phyloP scores from a whole-genome alignment of 192 early-diverging fungal genomes.

The Entomortierella parvispora region DNA sequence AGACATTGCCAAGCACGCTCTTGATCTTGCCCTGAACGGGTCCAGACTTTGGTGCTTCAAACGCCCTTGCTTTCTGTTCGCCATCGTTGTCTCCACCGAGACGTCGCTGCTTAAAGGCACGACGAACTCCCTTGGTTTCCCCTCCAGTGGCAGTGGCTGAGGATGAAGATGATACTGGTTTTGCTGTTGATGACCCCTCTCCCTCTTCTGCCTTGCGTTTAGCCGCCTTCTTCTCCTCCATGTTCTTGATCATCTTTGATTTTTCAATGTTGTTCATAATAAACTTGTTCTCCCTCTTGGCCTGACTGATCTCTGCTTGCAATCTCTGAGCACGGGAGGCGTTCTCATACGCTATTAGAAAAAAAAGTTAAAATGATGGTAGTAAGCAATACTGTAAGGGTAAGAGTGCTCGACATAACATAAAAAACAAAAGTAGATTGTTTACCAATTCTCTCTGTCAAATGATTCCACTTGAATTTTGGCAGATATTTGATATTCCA shows the following conservation, averaged over 20 bases:
- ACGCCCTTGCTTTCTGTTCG: constrained; percentile 6
- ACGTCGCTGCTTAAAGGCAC: constrained; percentile 74
- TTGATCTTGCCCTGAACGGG: constrained; percentile 53
- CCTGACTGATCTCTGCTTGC: constrained; percentile 84
- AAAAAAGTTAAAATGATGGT: background rate
- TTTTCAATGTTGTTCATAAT: constrained; percentile 90
- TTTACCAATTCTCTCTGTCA: constrained; percentile 92
- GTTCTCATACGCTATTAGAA: constrained; percentile 69
- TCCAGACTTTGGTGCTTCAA: background rate
- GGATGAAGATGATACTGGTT: background rate
- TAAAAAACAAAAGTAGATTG: background rate
- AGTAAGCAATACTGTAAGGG: background rate
- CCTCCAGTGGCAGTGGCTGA: background rate
- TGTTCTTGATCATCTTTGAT: constrained; percentile 86
- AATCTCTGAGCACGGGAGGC: constrained; percentile 84
- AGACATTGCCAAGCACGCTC: constrained; percentile 64
- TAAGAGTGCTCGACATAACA: background rate
- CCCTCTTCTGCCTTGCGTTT: constrained; percentile 57
- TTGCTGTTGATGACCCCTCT: background rate
- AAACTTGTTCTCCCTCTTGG: constrained; percentile 85
- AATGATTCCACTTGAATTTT: constrained; percentile 95
- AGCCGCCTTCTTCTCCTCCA: constrained; percentile 73
- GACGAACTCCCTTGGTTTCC: constrained; percentile 52
- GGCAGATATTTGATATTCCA: constrained; percentile 98
- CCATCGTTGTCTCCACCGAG: constrained; percentile 35